A percentile compares a stretch with the other conserved stretches of the same genome.
phyloP scores from a whole-genome alignment of 2,329 filamentous ascomycete genomes.

The Alternaria metachromatica region DNA sequence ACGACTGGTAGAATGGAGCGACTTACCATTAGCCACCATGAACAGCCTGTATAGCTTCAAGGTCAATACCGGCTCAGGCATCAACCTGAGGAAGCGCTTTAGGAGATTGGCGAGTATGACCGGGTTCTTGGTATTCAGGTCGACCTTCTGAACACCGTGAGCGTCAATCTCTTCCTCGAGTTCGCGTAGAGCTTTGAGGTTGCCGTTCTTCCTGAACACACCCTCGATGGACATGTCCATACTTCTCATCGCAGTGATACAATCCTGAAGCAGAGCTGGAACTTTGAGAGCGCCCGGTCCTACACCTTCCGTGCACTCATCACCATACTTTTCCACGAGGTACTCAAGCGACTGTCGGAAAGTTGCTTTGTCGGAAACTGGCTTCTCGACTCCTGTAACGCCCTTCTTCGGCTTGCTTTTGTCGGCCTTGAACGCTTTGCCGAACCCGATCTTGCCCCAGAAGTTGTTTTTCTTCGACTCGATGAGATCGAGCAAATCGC shows the following conservation, averaged over 20 bases:
- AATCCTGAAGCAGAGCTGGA: slow-evolving; percentile 92
- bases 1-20: background rate
- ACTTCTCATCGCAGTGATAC: slow-evolving; percentile 91
- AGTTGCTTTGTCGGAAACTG: slow-evolving; percentile 70
- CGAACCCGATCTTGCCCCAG: slow-evolving; percentile 97
- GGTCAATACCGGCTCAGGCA: slow-evolving; percentile 92
- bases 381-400: slow-evolving; percentile 53
- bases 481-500: slow-evolving; percentile 90
- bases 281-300: slow-evolving; percentile 90
- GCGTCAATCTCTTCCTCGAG: slow-evolving; percentile 85
- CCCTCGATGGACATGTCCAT: slow-evolving; percentile 99
- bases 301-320: slow-evolving; percentile 96
- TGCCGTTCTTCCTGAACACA: slow-evolving; percentile 98
- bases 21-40: slow-evolving; percentile 80
- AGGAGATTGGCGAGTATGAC: slow-evolving; percentile 92
- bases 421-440: slow-evolving; percentile 67
- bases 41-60: slow-evolving; percentile 93
- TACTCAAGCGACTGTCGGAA: slow-evolving; percentile 90
- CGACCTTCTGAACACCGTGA: slow-evolving; percentile 82
- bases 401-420: slow-evolving; percentile 80
- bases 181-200: slow-evolving; percentile 91
- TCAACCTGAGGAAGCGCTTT: slow-evolving; percentile 92
- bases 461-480: slow-evolving; percentile 93
- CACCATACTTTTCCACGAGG: slow-evolving; percentile 90
- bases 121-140: slow-evolving; percentile 85